Evolutionary conservation across 345 rosid species (phyloP).

Genomic region (Lumnitzera littorea): DNA sequence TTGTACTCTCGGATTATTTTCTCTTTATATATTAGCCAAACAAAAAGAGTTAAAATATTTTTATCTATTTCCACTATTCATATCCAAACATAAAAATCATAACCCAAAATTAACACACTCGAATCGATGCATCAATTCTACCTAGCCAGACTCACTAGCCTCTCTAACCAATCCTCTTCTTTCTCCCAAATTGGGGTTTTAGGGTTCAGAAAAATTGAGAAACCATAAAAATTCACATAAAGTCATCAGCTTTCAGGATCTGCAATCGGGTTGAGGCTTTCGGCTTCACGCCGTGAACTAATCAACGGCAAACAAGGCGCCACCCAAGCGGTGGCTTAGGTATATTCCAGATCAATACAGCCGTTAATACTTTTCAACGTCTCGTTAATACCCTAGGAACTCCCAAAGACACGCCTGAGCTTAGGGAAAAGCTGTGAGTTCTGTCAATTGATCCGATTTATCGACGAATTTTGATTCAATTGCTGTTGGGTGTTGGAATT

Average conservation of each 20-base stretch:
- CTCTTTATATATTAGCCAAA: no score
- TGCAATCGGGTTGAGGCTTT: slow-evolving; percentile 59
- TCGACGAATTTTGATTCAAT: not conserved
- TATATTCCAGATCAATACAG: slow-evolving; percentile 92
- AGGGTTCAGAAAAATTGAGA: no score
- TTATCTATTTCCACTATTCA: no score
- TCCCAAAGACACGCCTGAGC: slow-evolving; percentile 92
- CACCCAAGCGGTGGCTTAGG: slow-evolving; percentile 93
- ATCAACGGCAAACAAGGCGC: slow-evolving; percentile 59
- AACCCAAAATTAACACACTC: no score
- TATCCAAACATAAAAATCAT: no score
- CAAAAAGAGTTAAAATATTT: no score
- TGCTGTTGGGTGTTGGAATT: not conserved
- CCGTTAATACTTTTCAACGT: slow-evolving; percentile 86
- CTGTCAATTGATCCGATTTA: not conserved
- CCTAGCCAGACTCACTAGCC: no score
- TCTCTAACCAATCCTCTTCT: no score
- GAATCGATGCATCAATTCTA: no score
- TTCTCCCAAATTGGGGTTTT: no score
- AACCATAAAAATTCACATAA: no score
- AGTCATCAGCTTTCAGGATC: slow-evolving; percentile 91
- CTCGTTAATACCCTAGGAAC: slow-evolving; percentile 96
- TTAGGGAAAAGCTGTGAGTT: slow-evolving; percentile 89
- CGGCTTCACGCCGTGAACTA: slow-evolving; percentile 37
- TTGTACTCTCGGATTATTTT: no score